A percentile compares a stretch with the other conserved stretches of the same genome.
Conservation (phyloP, 208 protist genomes). For the Acanthamoeba polyphaga region DNA sequence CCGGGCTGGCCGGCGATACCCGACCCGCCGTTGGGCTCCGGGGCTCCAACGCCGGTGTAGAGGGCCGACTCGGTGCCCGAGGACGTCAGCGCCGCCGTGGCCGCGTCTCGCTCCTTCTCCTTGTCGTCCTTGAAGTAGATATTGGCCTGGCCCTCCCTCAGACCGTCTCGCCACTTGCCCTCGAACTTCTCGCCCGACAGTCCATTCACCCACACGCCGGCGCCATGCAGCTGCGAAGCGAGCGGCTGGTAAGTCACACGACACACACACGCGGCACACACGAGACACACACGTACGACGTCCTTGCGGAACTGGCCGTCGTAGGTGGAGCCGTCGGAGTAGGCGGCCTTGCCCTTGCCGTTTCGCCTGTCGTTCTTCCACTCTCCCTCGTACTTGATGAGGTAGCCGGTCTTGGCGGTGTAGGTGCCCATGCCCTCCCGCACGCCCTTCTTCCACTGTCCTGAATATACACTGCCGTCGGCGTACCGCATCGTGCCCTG, state of each 20-base stretch:
- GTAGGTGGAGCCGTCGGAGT: slow-evolving; percentile 22
- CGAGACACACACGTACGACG: background rate
- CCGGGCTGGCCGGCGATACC: slow-evolving; percentile 20
- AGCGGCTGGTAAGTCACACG: background rate
- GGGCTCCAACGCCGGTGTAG: background rate
- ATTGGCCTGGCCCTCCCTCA: slow-evolving; percentile 32
- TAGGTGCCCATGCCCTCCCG: slow-evolving; percentile 58
- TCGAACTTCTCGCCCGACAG: slow-evolving; percentile 62
- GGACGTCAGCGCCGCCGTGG: background rate
- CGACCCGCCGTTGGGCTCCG: background rate
- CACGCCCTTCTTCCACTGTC: slow-evolving; percentile 70
- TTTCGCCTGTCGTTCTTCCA: slow-evolving; percentile 65
- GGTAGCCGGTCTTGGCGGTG: slow-evolving; percentile 58
- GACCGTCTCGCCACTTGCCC: slow-evolving; percentile 59
- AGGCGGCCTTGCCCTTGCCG: slow-evolving; percentile 63
- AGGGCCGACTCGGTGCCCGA: background rate
- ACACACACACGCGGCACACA: no score
- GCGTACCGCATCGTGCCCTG: slow-evolving; percentile 73
- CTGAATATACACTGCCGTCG: slow-evolving; percentile 59
- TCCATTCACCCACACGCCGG: slow-evolving; percentile 53
- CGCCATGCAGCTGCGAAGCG: background rate
- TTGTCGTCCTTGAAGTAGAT: slow-evolving; percentile 63
- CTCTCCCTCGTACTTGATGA: slow-evolving; percentile 74
- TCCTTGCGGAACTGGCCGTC: slow-evolving; percentile 72
- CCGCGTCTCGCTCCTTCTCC: slow-evolving; percentile 29